Percentiles rank a stretch among this genome's conserved stretches.
phyloP scores from a whole-genome alignment of 768 basidiomycete species.

The Phylloporus sp. region DNA sequence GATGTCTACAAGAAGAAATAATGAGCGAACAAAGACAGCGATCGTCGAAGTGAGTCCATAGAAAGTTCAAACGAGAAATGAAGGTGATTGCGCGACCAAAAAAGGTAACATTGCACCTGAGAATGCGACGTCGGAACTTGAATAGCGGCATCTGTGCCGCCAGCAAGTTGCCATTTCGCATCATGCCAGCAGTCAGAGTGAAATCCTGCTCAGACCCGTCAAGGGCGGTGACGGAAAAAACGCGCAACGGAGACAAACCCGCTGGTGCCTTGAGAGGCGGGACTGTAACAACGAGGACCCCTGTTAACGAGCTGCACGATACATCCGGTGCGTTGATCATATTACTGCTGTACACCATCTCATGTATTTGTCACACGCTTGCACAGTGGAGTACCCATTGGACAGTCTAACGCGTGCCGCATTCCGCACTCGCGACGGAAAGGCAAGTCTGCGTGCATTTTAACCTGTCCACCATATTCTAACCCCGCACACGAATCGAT shows the following conservation, averaged over 20 bases:
- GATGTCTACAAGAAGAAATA: neutral
- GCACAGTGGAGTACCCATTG: slow-evolving; percentile 11
- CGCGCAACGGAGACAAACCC: neutral
- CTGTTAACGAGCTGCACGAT: neutral
- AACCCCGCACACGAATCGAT: neutral
- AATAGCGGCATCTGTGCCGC: no score
- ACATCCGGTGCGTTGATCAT: neutral
- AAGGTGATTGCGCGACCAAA: no score
- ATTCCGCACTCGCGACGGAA: slow-evolving; percentile 27
- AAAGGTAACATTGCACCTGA: no score
- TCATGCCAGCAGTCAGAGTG: neutral
- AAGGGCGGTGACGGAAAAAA: neutral
- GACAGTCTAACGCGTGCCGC: slow-evolving; percentile 10
- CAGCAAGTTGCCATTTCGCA: no score
- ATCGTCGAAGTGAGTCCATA: neutral
- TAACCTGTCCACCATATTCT: neutral
- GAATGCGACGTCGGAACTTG: no score
- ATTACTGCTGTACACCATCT: neutral
- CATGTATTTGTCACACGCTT: neutral
- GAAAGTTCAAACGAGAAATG: neutral
- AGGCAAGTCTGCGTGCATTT: slow-evolving; percentile 12
- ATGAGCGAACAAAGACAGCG: neutral
- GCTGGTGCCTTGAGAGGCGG: neutral
- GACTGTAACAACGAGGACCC: no score
- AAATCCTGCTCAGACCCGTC: neutral